phyloP scores from a whole-genome alignment of 352 stramenopile genomes.

The Phytophthora vignae region DNA sequence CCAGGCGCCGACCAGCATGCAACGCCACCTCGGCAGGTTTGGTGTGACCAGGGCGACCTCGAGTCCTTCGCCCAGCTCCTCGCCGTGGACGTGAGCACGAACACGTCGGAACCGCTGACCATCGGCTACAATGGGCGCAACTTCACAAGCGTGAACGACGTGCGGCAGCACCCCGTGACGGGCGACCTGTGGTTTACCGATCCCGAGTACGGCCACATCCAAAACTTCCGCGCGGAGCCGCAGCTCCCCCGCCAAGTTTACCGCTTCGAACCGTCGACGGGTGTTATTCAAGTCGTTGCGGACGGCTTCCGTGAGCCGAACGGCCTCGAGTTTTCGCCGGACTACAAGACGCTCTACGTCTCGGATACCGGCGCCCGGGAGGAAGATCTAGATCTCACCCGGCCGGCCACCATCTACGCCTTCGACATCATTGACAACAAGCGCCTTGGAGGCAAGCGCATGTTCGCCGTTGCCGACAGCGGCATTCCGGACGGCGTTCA shows the following conservation, averaged over 20 bases:
- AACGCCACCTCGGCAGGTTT: slow-evolving; percentile 31
- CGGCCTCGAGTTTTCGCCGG: slow-evolving; percentile 19
- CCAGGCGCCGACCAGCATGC: slow-evolving; percentile 14
- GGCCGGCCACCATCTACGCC: slow-evolving; percentile 19
- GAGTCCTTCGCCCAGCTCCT: slow-evolving; percentile 20
- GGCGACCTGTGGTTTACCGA: slow-evolving; percentile 34
- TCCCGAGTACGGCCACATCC: slow-evolving; percentile 21
- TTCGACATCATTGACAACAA: slow-evolving; percentile 23
- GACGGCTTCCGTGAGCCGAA: slow-evolving; percentile 12
- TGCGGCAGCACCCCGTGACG: slow-evolving; percentile 30
- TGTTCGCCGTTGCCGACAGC: slow-evolving; percentile 15
- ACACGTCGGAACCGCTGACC: slow-evolving; percentile 23
- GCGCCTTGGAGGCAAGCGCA: slow-evolving; percentile 8
- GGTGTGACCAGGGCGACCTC: slow-evolving; percentile 31
- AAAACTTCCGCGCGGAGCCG: slow-evolving; percentile 15
- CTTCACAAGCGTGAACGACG: slow-evolving; percentile 29
- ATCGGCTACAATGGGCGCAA: slow-evolving; percentile 33
- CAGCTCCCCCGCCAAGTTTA: slow-evolving; percentile 14
- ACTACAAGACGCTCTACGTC: slow-evolving; percentile 26
- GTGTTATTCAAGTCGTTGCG: slow-evolving; percentile 10
- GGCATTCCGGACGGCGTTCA: slow-evolving; percentile 17
- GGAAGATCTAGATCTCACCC: slow-evolving; percentile 5
- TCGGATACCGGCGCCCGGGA: slow-evolving; percentile 14
- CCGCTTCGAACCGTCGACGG: slow-evolving; percentile 18
- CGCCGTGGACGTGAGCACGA: slow-evolving; percentile 30